phyloP scores from a whole-genome alignment of 805 yeast species.

The Kodamaea leandrae region DNA sequence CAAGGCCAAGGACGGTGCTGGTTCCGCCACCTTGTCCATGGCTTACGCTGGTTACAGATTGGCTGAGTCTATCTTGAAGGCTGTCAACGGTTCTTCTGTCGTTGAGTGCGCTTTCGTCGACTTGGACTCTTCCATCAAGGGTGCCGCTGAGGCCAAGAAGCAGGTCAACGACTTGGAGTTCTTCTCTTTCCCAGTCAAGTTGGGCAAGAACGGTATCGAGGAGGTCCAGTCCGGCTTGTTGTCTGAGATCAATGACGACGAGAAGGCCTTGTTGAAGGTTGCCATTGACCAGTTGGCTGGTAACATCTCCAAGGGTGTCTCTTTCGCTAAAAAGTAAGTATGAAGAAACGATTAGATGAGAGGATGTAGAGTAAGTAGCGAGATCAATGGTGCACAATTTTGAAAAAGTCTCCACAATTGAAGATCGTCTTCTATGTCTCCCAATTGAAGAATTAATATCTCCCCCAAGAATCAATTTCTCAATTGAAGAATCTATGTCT shows the following conservation, averaged over 20 bases:
- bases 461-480: too few relatives aligned
- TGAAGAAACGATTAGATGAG: too few relatives aligned
- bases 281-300: slow-evolving; percentile 53
- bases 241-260: slow-evolving; percentile 47
- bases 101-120: slow-evolving; percentile 53
- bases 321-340: slow-evolving; percentile 34
- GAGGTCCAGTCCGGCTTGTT: slow-evolving; percentile 55
- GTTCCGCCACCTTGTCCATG: slow-evolving; percentile 95
- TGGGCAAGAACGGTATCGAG: slow-evolving; percentile 54
- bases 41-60: slow-evolving; percentile 89
- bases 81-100: slow-evolving; percentile 23
- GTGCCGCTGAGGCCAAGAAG: slow-evolving; percentile 51
- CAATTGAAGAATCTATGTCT: too few relatives aligned
- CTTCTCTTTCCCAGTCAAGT: slow-evolving; percentile 62
- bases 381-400: too few relatives aligned
- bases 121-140: slow-evolving; percentile 48
- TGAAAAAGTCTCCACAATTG: too few relatives aligned
- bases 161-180: slow-evolving; percentile 44
- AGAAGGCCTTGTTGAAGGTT: slow-evolving; percentile 51
- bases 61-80: slow-evolving; percentile 51
- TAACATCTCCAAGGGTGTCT: slow-evolving; percentile 59
- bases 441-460: too few relatives aligned
- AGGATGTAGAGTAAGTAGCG: too few relatives aligned
- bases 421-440: too few relatives aligned
- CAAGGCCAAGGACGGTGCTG: slow-evolving; percentile 89